These are phyloP conservation scores for Citrus medica DNA, from an alignment of 345 rosid genomes.

Conservation along the genomic window DNA sequence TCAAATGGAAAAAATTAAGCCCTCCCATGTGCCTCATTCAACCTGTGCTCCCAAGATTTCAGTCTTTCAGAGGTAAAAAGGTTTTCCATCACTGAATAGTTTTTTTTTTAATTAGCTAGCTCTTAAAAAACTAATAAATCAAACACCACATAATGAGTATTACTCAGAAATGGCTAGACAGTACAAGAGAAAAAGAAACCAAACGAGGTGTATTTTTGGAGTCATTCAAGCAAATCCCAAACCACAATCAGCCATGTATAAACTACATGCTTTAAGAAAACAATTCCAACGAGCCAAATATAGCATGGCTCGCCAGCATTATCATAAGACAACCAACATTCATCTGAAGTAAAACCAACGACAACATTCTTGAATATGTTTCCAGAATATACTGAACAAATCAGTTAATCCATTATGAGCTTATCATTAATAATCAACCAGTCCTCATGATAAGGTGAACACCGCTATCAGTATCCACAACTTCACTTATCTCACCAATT, in stretches of 20 bases:
- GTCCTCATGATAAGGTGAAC: slow-evolving; percentile 92
- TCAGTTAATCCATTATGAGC: neutral
- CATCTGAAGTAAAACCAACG: slow-evolving; percentile 6
- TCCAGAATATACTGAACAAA: neutral
- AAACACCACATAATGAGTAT: neutral
- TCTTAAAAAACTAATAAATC: neutral
- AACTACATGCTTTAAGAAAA: neutral
- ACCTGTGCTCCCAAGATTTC: too few species aligned
- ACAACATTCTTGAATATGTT: neutral
- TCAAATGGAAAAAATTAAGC: too few species aligned
- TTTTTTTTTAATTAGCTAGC: neutral
- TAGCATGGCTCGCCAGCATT: neutral
- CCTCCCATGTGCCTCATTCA: too few species aligned
- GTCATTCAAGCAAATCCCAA: neutral
- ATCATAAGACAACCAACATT: neutral
- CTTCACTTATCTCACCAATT: slow-evolving; percentile 89
- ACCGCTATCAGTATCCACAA: slow-evolving; percentile 92
- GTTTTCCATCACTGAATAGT: too few species aligned
- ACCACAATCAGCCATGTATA: slow-evolving; percentile 1
- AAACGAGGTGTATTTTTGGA: slow-evolving; percentile 1
- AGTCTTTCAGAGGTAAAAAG: too few species aligned
- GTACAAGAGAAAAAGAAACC: neutral
- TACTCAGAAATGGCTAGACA: neutral
- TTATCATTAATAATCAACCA: slow-evolving; percentile 31
- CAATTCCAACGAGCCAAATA: neutral